Evolutionary conservation across 805 yeast genomes (phyloP), one percentile per base, ranked within the genome.

Genomic region (Lipomyces lipofer): DNA sequence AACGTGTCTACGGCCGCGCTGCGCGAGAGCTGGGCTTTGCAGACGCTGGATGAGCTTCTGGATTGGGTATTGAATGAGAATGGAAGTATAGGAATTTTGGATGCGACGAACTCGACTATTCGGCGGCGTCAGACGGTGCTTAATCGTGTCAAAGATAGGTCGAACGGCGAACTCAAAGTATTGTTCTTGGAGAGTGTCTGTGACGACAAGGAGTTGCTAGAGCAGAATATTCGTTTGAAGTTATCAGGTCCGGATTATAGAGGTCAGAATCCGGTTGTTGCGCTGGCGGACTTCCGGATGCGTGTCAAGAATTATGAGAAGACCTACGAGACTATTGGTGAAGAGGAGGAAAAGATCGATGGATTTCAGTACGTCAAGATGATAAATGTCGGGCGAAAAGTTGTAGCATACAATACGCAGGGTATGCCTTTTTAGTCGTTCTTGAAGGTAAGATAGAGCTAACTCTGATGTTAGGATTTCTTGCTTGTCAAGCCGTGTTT

Each of bases 11-110:
- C 85, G 15, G 81, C 81, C 2, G 74, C 77, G 29, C 73, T 89
- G 43, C 79, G 98, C 57, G 97, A 92, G 66, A 80, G 86, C 69
- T 94, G 98, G 98, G 99, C 99, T 0, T 84, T 86, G 82, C 96
- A 92, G 60, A 92, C 99, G 0, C 73, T 92, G 53, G 92, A 89
- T 56, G 86, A 85, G 64, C 71, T 92, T 51, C 73, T 92, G 32
- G 92, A 91, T 63, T 91, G 88, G 70, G 78, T 94, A 3, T 68
- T 90, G 45, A 77, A 81, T 12, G 95, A 89, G 0, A 81, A 84
- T 29, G 98, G 98, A 1, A 83, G 91, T 4, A 97, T 92, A 7
- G 99, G 97, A 1, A 88, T 92, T 8, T 76, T 92, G 52, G 99
- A 94, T 71, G 98, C 97, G 19, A 89, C 97, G 1, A 92, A 92